Conservation (phyloP, 2,329 filamentous ascomycete genomes). For the Alternaria metachromatica region DNA sequence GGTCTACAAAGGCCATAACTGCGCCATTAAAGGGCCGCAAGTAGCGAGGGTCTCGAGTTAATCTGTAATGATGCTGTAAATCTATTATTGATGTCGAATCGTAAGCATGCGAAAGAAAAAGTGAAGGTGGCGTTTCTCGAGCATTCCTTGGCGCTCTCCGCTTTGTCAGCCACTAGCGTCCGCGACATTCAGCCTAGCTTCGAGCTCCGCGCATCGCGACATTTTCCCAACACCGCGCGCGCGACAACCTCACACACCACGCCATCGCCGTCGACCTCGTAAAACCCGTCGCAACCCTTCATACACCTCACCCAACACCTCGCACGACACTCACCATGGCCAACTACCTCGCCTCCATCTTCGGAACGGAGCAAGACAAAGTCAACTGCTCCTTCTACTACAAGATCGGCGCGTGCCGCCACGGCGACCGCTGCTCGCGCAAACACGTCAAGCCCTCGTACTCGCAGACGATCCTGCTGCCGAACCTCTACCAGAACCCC, state of each 20-base stretch:
- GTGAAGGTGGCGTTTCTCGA: constrained; percentile 8
- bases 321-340: constrained; percentile 67
- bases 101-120: neutral
- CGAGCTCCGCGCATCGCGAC: constrained; percentile 19
- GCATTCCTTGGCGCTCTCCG: constrained; percentile 11
- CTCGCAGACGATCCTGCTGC: constrained; percentile 95
- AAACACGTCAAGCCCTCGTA: constrained; percentile 99
- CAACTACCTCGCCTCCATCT: constrained; percentile 98
- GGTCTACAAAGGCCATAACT: neutral
- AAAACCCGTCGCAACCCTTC: neutral
- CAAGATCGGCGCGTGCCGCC: constrained; percentile 98
- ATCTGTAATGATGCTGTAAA: neutral
- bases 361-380: constrained; percentile 98
- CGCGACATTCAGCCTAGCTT: neutral
- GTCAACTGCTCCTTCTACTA: constrained; percentile 99
- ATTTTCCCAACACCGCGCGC: constrained; percentile 9
- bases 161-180: constrained; percentile 16
- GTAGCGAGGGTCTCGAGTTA: neutral
- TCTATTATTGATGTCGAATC: neutral
- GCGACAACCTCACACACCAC: constrained; percentile 7
- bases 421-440: constrained; percentile 96
- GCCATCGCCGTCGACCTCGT: neutral
- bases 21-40: neutral
- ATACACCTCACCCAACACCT: neutral
- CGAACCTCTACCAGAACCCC: constrained; percentile 98